These are phyloP conservation scores for Ormosia emarginata DNA, from an alignment of 306 rosid species.

Conservation along the genomic window DNA sequence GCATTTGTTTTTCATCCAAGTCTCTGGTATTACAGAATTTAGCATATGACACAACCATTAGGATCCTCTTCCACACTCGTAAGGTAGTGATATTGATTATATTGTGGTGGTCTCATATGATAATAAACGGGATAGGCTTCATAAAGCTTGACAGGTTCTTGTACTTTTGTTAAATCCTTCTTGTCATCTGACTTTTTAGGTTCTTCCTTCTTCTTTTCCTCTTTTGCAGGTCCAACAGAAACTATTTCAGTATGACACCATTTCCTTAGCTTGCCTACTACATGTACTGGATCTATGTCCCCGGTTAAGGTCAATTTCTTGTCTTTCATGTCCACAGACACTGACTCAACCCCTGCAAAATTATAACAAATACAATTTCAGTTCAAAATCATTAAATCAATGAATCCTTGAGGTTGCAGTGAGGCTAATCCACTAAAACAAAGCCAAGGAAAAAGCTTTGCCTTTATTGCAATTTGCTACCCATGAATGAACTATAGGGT, in stretches of 20 bases:
- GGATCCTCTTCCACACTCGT: conserved; percentile 38
- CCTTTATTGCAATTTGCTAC: not conserved
- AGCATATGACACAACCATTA: conserved; percentile 47
- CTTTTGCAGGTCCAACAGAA: conserved; percentile 58
- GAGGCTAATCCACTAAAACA: not conserved
- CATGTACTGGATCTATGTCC: conserved; percentile 49
- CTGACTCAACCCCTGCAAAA: conserved; percentile 55
- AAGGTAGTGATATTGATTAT: not conserved
- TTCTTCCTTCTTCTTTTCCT: conserved; percentile 47
- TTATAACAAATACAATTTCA: not conserved
- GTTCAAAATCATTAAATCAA: not conserved
- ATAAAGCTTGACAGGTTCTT: not conserved
- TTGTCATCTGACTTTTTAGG: conserved; percentile 7
- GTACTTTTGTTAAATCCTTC: conserved; percentile 1
- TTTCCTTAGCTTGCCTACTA: conserved; percentile 55
- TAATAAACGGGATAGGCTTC: not conserved
- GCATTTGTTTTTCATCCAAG: not conserved
- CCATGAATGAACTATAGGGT: not conserved
- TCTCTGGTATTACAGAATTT: not conserved
- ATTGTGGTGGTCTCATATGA: not conserved
- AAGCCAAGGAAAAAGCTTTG: not conserved
- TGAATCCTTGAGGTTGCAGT: not conserved
- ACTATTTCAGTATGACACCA: conserved; percentile 33
- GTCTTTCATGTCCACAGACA: conserved; percentile 46
- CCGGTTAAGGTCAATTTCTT: conserved; percentile 54